phyloP scores from a whole-genome alignment of 2,329 filamentous ascomycete genomes.

The Coniochaeta ligniaria region DNA sequence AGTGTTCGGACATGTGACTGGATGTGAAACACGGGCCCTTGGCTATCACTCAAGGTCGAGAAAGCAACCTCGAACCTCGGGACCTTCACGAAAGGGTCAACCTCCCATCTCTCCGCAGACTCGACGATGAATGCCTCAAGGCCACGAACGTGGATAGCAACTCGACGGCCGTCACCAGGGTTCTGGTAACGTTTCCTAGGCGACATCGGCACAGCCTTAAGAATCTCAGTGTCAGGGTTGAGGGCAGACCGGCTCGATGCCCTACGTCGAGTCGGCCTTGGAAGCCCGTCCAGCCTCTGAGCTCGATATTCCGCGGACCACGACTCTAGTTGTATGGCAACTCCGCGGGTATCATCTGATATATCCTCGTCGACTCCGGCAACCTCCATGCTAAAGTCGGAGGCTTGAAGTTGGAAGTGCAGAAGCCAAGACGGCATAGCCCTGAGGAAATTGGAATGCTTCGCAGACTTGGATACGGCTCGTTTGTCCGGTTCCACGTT shows the following conservation, averaged over 20 bases:
- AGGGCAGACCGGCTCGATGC: conserved; percentile 65
- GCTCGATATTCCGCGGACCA: conserved; percentile 87
- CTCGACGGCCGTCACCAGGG: conserved; percentile 68
- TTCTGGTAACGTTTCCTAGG: conserved; percentile 49
- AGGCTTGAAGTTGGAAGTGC: conserved; percentile 76
- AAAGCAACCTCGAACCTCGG: conserved; percentile 84
- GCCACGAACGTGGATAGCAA: conserved; percentile 74
- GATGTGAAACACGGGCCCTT: conserved; percentile 82
- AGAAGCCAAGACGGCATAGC: conserved; percentile 77
- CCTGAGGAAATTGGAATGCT: conserved; percentile 64
- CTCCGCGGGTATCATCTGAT: conserved; percentile 71
- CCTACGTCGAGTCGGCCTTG: conserved; percentile 55
- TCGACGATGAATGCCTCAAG: conserved; percentile 90
- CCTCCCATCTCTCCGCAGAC: conserved; percentile 73
- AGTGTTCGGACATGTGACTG: conserved; percentile 75
- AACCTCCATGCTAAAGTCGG: conserved; percentile 83
- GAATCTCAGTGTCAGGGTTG: conserved; percentile 60
- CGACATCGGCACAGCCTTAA: conserved; percentile 41
- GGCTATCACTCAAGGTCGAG: conserved; percentile 75
- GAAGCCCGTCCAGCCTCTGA: conserved; percentile 61
- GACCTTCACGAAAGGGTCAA: conserved; percentile 77
- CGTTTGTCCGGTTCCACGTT: conserved; percentile 60
- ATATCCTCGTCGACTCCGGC: conserved; percentile 82
- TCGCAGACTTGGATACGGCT: conserved; percentile 36
- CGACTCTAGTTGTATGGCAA: conserved; percentile 79